Evolutionary conservation across 176 grass and related monocot species (phyloP).

Genomic region (Bonia amplexicaulis): DNA sequence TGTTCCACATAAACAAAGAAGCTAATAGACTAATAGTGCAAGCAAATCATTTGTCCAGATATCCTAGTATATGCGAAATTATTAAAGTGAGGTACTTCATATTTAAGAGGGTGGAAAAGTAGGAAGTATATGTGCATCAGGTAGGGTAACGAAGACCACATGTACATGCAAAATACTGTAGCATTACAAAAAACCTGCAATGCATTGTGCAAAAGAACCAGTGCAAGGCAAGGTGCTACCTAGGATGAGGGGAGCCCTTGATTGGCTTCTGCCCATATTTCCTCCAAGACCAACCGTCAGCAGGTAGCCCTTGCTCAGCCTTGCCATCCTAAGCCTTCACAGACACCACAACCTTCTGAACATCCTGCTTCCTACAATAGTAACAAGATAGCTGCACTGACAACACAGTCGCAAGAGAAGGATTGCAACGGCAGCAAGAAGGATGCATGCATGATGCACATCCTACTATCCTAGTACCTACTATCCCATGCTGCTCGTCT

Average conservation of each 20-base stretch:
- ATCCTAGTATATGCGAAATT: not conserved
- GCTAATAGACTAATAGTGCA: not conserved
- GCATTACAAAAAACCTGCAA: not conserved
- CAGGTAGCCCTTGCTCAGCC: conserved; percentile 11
- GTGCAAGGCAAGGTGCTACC: not conserved
- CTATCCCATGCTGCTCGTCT: not conserved
- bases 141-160: not conserved
- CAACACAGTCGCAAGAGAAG: not conserved
- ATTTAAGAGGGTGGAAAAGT: not conserved
- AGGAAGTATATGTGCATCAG: not conserved
- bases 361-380: not conserved
- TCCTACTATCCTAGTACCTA: not conserved
- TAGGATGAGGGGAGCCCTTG: conserved; percentile 22
- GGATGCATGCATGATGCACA: not conserved
- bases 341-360: conserved; percentile 15
- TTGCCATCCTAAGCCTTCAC: conserved; percentile 11
- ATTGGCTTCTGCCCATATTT: conserved; percentile 29
- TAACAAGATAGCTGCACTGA: not conserved
- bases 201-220: not conserved
- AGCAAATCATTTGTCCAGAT: not conserved
- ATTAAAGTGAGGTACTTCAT: not conserved
- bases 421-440: not conserved
- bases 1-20: not conserved
- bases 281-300: conserved; percentile 29
- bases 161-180: not conserved